phyloP scores from a whole-genome alignment of 345 rosid genomes.

The Turnera subulata region DNA sequence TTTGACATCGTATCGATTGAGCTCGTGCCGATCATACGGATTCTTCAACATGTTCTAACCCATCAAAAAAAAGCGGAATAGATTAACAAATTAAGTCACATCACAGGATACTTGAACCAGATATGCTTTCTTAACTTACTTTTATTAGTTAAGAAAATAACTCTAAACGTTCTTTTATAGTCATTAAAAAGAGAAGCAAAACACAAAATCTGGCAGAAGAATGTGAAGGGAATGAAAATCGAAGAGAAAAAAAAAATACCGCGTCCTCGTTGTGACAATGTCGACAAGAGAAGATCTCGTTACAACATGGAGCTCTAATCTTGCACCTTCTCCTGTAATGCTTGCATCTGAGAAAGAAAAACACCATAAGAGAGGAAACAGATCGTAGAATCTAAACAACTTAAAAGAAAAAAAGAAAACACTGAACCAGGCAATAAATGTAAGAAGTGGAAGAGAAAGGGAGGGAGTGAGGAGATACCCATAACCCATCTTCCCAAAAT shows the following conservation, averaged over 20 bases:
- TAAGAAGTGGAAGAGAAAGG: not conserved
- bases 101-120: not conserved
- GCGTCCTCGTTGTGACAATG: conserved; percentile 91
- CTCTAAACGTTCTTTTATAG: no score
- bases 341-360: conserved; percentile 51
- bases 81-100: no score
- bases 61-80: not conserved
- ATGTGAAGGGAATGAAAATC: not conserved
- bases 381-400: not conserved
- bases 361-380: not conserved
- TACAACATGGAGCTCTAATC: conserved; percentile 95
- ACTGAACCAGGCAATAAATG: not conserved
- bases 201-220: no score
- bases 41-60: conserved; percentile 59
- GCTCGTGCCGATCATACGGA: conserved; percentile 61
- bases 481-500: conserved; percentile 88
- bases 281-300: conserved; percentile 83
- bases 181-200: no score
- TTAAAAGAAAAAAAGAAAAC: conserved; percentile 4
- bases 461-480: conserved; percentile 41
- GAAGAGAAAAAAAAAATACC: conserved; percentile 31
- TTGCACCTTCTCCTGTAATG: conserved; percentile 91
- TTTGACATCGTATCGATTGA: conserved; percentile 73
- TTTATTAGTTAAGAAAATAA: not conserved
- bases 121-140: no score